Evolutionary conservation across 345 rosid genomes (phyloP), one percentile per base, ranked within the genome.

Genomic region (Salix exigua): DNA sequence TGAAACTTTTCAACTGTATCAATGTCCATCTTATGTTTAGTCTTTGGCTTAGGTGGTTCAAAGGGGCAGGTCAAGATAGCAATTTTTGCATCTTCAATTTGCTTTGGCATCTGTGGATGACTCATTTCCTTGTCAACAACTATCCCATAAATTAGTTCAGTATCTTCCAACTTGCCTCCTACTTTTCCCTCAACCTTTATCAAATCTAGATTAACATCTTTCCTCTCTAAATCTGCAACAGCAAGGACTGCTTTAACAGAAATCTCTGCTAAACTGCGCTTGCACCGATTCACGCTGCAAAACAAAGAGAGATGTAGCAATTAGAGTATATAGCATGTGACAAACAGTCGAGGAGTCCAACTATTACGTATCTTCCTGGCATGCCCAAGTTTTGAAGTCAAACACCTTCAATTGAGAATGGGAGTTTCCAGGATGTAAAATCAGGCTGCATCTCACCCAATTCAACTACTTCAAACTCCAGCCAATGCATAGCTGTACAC

Each of bases 21-120:
- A 83, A 96, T 92, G 73, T 96, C 99, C 82, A 96, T 96, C 97
- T 96, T 96, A 88, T 96, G 99, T 71, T 96, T 96, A 61, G 99
- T 96, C 87, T 96, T 94, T 3, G 98, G 98, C 90, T 96, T 94
- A 1, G 99, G 98, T 64, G 99, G 98, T 87, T 94, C 98, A 86
- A 96, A 94, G 58, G 99, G 94, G 82, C 98, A 96, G 21, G 99
- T 96, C 89, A 94, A 79, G 75, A 96, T 93, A 67, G 98, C 98
- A 90, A 96, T 96, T 81, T 90, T 94, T 2, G 97, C 98, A 85
- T 96, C 89, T 83, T 90, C 88, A 84, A 96, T 93, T 46, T 74
- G 82, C 86, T 96, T 94, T 6, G 98, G 98, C 99, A 92, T 96
- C 87, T 96, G 99, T 0, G 97, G 99, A 85, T 94, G 98, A 83